phyloP scores from a whole-genome alignment of 495 filamentous ascomycete species.

The Penicillium egyptiacum region DNA sequence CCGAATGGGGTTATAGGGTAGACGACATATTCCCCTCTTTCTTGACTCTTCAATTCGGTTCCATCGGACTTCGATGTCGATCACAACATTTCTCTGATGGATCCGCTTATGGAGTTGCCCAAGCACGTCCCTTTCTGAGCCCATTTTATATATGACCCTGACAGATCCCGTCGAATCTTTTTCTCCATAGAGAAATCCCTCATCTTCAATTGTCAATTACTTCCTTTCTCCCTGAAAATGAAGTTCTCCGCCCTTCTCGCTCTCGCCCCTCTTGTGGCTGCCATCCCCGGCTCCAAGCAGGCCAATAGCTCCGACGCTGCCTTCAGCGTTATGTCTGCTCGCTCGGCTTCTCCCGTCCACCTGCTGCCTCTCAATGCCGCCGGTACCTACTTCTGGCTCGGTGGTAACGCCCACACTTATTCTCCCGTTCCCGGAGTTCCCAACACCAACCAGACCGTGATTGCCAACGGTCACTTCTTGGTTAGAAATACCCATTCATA shows the following conservation, averaged over 20 bases:
- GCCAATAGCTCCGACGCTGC: conserved; percentile 16
- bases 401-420: conserved; percentile 31
- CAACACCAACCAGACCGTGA: conserved; percentile 36
- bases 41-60: conserved; percentile 1
- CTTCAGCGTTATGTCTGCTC: conserved; percentile 34
- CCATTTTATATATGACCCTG: conserved; percentile 2
- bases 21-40: not conserved
- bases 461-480: conserved; percentile 26
- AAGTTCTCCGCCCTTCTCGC: conserved; percentile 31
- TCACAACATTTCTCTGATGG: conserved; percentile 1
- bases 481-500: conserved; percentile 6
- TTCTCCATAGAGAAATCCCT: not conserved
- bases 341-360: conserved; percentile 38
- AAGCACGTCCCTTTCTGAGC: not conserved
- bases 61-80: conserved; percentile 4
- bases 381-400: conserved; percentile 36
- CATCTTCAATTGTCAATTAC: not conserved
- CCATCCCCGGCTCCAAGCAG: conserved; percentile 21
- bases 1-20: not conserved
- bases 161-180: not conserved
- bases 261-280: conserved; percentile 26
- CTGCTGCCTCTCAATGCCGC: conserved; percentile 33
- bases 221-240: conserved; percentile 21
- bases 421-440: conserved; percentile 27
- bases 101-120: conserved; percentile 1